phyloP scores from a whole-genome alignment of 164 flowering plant species.

The Euptelea pleiosperma region DNA sequence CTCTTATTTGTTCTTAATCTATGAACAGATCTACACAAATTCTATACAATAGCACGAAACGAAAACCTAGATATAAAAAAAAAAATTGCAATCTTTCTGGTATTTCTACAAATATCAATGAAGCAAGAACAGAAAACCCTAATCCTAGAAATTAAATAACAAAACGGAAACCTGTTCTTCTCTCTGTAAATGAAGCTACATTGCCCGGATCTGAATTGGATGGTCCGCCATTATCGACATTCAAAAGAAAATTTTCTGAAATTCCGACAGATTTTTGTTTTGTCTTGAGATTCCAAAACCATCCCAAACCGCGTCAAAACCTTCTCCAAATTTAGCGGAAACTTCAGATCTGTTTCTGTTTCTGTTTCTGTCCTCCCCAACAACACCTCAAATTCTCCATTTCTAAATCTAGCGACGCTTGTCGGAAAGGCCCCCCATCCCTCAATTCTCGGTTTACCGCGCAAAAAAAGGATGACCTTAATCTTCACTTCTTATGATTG shows the following conservation, averaged over 20 bases:
- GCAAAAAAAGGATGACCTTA: no score
- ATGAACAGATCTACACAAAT: background rate
- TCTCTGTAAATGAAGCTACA: conserved; percentile 2
- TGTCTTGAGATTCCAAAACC: no score
- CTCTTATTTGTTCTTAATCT: background rate
- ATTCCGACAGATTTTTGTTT: no score
- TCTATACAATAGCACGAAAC: background rate
- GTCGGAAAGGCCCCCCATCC: no score
- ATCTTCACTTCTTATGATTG: background rate
- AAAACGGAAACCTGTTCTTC: conserved; percentile 9
- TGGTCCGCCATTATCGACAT: conserved; percentile 6
- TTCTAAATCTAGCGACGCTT: no score
- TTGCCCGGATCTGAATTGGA: background rate
- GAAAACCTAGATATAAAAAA: background rate
- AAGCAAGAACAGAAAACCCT: conserved; percentile 10
- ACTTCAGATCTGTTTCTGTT: no score
- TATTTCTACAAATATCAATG: background rate
- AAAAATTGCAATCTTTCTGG: background rate
- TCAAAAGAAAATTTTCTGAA: no score
- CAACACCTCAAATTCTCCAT: no score
- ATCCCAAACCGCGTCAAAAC: no score
- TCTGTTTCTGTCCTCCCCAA: no score
- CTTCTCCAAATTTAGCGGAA: no score
- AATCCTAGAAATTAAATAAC: conserved; percentile 2
- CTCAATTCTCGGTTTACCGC: conserved; percentile 11